Percentiles rank a stretch among this genome's conserved stretches.
These are phyloP conservation scores for Suhomyces taliae DNA, from an alignment of 1,139 yeast genomes.

Conservation along the genomic window DNA sequence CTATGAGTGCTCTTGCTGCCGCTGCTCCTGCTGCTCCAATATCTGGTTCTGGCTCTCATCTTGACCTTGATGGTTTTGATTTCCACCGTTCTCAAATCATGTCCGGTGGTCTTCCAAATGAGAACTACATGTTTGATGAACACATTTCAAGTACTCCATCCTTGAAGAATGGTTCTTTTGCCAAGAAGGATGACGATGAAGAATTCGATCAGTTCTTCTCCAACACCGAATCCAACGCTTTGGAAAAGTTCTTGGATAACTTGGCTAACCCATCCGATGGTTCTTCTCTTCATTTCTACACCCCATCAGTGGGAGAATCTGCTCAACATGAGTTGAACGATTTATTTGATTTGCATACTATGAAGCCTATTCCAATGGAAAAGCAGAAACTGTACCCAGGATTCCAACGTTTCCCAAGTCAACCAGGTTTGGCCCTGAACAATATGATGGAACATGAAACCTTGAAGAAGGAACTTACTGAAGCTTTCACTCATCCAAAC, in stretches of 20 bases:
- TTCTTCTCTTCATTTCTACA: slow-evolving; percentile 36
- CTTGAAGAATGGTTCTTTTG: not conserved
- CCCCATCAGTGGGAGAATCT: slow-evolving; percentile 6
- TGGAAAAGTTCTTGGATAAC: slow-evolving; percentile 46
- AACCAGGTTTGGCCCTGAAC: not conserved
- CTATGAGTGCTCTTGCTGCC: no score
- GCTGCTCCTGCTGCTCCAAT: no score
- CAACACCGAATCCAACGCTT: slow-evolving; percentile 45
- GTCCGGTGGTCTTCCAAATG: slow-evolving; percentile 4
- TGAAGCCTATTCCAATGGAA: slow-evolving; percentile 22
- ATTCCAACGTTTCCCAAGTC: slow-evolving; percentile 7
- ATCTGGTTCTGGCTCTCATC: no score
- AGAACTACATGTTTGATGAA: slow-evolving; percentile 8
- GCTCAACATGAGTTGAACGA: slow-evolving; percentile 17
- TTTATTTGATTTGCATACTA: slow-evolving; percentile 33
- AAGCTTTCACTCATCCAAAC: slow-evolving; percentile 40
- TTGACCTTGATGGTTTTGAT: slow-evolving; percentile 10
- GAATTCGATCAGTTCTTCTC: slow-evolving; percentile 48
- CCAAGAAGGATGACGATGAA: slow-evolving; percentile 18
- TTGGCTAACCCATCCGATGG: slow-evolving; percentile 34
- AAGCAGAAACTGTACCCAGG: slow-evolving; percentile 2
- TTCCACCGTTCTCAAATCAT: slow-evolving; percentile 15
- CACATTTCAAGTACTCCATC: not conserved
- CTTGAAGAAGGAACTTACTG: slow-evolving; percentile 33
- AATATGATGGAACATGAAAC: slow-evolving; percentile 17